A percentile compares a stretch with the other conserved stretches of the same genome.
Evolutionary conservation across 164 flowering plant genomes (phyloP).

Genomic region (Tetracentron sinense): DNA sequence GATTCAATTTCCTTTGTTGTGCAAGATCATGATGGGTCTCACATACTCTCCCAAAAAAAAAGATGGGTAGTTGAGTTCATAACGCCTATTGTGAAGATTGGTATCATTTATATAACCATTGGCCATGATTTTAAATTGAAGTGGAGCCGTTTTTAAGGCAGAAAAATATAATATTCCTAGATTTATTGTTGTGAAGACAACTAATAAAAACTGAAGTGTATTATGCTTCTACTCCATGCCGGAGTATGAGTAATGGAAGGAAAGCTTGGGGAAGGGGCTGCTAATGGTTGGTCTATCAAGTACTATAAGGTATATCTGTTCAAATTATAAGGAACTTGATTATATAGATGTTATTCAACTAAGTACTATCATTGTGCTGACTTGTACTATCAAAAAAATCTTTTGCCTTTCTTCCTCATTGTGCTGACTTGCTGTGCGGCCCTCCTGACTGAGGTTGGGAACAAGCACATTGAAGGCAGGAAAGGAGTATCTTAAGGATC

Average conservation of each 20-base stretch:
- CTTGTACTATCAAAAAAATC: no score
- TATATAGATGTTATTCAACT: no score
- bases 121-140: no score
- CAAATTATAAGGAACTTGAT: not conserved
- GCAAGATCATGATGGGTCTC: conserved; percentile 98
- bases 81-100: conserved; percentile 91
- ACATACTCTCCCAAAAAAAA: conserved; percentile 77
- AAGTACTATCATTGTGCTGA: not conserved
- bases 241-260: conserved; percentile 81
- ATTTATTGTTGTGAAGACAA: conserved; percentile 43
- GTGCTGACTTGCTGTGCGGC: not conserved
- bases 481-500: conserved; percentile 61
- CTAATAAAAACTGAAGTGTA: conserved; percentile 43
- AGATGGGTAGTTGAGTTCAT: conserved; percentile 95
- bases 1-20: conserved; percentile 7
- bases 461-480: conserved; percentile 84
- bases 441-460: conserved; percentile 72
- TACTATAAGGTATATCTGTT: conserved; percentile 81
- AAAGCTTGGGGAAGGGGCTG: conserved; percentile 50
- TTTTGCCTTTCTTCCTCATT: not conserved
- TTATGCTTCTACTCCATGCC: conserved; percentile 81
- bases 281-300: conserved; percentile 75
- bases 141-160: no score
- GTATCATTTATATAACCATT: no score
- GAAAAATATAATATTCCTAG: not conserved